These are phyloP conservation scores for Cutaneotrichosporon spelunceum DNA, from an alignment of 1,284 basidiomycete genomes.

Conservation along the genomic window DNA sequence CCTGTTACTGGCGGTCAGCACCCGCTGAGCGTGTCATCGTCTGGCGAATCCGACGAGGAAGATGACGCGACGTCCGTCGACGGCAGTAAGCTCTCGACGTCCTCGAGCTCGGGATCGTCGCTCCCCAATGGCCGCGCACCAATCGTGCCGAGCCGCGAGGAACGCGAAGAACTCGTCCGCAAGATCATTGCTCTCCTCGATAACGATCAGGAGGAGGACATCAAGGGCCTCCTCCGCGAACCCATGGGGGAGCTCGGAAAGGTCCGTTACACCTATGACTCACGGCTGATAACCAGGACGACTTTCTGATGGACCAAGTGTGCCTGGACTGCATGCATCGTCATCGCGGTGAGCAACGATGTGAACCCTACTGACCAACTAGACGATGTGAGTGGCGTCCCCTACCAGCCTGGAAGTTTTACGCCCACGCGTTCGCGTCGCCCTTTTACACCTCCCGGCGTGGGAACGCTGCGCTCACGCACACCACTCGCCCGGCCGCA, in stretches of 20 bases:
- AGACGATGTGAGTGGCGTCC: constrained; percentile 49
- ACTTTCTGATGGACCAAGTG: constrained; percentile 50
- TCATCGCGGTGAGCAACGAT: constrained; percentile 55
- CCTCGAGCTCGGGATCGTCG: not conserved
- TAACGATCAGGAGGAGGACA: constrained; percentile 77
- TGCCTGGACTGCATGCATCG: constrained; percentile 52
- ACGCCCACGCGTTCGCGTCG: constrained; percentile 42
- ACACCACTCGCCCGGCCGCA: constrained; percentile 47
- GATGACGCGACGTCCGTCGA: constrained; percentile 21
- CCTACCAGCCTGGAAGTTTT: constrained; percentile 43
- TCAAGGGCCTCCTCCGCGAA: constrained; percentile 69
- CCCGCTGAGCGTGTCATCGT: constrained; percentile 46
- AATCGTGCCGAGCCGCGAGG: constrained; percentile 22
- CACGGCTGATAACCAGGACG: constrained; percentile 37
- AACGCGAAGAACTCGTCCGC: constrained; percentile 58
- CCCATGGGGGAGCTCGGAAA: constrained; percentile 70
- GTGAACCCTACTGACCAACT: constrained; percentile 7
- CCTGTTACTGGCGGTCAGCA: constrained; percentile 28
- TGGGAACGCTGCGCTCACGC: constrained; percentile 46
- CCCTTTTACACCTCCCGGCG: constrained; percentile 49
- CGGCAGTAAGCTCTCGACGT: not conserved
- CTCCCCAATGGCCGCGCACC: constrained; percentile 1
- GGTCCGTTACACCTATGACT: constrained; percentile 46
- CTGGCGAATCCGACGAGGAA: constrained; percentile 44
- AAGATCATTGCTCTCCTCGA: constrained; percentile 68